These are phyloP conservation scores for Candida ponderosae DNA, from an alignment of 805 yeast genomes.

Conservation along the genomic window DNA sequence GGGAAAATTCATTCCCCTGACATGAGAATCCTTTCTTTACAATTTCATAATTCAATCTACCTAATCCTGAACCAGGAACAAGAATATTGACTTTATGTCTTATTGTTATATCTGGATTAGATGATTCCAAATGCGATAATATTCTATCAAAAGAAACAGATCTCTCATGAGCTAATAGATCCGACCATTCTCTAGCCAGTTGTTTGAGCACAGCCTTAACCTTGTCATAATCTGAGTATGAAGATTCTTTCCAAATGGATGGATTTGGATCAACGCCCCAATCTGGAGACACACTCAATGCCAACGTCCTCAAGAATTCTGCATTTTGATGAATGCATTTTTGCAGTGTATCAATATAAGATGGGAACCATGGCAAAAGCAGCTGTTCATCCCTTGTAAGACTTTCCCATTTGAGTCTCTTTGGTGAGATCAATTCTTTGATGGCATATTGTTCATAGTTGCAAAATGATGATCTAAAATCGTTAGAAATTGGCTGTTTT, in stretches of 20 bases:
- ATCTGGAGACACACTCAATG: constrained; percentile 31
- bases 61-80: constrained; percentile 62
- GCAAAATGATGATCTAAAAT: constrained; percentile 17
- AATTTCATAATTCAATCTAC: constrained; percentile 48
- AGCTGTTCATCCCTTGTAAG: constrained; percentile 32
- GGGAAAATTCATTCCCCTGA: constrained; percentile 64
- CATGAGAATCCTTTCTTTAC: constrained; percentile 47
- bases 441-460: constrained; percentile 28
- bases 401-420: constrained; percentile 24
- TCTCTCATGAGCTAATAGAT: constrained; percentile 43
- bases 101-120: constrained; percentile 27
- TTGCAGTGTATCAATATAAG: constrained; percentile 31
- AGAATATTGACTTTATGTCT: constrained; percentile 37
- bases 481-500: too few relatives aligned
- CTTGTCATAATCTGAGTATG: constrained; percentile 42
- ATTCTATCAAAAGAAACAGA: constrained; percentile 29
- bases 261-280: constrained; percentile 43
- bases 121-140: constrained; percentile 20
- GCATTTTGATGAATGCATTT: constrained; percentile 38
- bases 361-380: constrained; percentile 42
- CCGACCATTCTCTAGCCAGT: constrained; percentile 54
- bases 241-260: constrained; percentile 33
- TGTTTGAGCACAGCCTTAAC: constrained; percentile 50
- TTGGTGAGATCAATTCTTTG: constrained; percentile 23
- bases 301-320: constrained; percentile 34